Evolutionary conservation across 225 moss, liverwort and hornwort species (phyloP).

Genomic region (Marchantia polymorpha): DNA sequence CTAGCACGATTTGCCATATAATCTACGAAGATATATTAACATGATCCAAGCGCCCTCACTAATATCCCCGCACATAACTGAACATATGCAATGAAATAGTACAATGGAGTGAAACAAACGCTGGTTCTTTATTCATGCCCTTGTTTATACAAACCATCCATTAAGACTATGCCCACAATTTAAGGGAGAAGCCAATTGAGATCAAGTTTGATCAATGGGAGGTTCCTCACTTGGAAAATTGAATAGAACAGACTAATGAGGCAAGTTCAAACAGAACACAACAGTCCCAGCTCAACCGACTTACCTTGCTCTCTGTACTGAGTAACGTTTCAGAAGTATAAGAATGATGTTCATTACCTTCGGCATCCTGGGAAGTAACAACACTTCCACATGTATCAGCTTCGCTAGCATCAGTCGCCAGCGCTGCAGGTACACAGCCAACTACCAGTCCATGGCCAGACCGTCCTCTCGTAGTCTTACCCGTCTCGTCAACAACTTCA

Average conservation of each 20-base stretch:
- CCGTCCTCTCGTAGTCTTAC: neutral
- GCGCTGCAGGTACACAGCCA: neutral
- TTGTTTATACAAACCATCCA: too few relatives aligned
- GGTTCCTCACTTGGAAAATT: neutral
- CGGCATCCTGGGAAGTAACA: neutral
- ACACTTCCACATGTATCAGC: slow-evolving; percentile 9
- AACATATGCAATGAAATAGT: too few relatives aligned
- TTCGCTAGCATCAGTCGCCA: neutral
- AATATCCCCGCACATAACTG: too few relatives aligned
- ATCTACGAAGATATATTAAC: too few relatives aligned
- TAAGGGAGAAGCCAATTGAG: neutral
- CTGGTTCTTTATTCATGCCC: too few relatives aligned
- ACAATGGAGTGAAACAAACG: too few relatives aligned
- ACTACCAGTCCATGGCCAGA: neutral
- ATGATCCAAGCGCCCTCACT: too few relatives aligned
- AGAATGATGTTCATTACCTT: neutral
- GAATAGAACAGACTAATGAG: neutral
- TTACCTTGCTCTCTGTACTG: too few relatives aligned
- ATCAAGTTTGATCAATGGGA: neutral
- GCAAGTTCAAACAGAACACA: neutral
- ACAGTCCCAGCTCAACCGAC: too few relatives aligned
- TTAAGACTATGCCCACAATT: neutral
- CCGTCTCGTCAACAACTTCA: slow-evolving; percentile 1
- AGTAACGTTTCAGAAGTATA: too few relatives aligned
- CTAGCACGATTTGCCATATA: too few relatives aligned